A percentile compares a stretch with the other conserved stretches of the same genome.
Evolutionary conservation across 2,329 filamentous ascomycete species (phyloP).

Genomic region (Fusarium compactum): DNA sequence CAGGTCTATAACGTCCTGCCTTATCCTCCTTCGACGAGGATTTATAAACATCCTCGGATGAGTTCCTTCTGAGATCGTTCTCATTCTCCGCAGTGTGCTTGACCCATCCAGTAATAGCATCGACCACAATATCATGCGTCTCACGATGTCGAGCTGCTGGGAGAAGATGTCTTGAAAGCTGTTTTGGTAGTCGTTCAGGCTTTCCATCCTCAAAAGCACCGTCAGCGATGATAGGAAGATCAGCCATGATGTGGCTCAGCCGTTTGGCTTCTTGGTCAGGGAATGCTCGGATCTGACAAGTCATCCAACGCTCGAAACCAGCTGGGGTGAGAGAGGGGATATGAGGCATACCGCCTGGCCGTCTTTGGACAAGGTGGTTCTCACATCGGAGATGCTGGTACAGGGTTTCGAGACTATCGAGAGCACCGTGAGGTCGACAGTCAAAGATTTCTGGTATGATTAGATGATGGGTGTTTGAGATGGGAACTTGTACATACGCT

Average conservation of each 20-base stretch:
- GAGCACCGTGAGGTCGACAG: constrained; percentile 45
- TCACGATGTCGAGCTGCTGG: constrained; percentile 69
- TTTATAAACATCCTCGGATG: constrained; percentile 34
- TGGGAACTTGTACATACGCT: constrained; percentile 59
- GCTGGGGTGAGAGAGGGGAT: constrained; percentile 74
- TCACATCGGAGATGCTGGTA: constrained; percentile 67
- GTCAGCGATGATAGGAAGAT: constrained; percentile 73
- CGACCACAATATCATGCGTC: constrained; percentile 70
- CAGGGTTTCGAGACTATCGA: constrained; percentile 57
- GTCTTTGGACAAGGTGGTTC: constrained; percentile 73
- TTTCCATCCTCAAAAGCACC: constrained; percentile 70
- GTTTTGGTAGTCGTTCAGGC: constrained; percentile 81
- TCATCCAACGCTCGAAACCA: constrained; percentile 80
- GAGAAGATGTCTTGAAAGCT: constrained; percentile 79
- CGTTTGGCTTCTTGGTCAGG: constrained; percentile 81
- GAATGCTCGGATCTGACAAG: constrained; percentile 77
- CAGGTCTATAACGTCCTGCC: constrained; percentile 29
- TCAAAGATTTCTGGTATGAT: constrained; percentile 64
- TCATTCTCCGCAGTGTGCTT: constrained; percentile 40
- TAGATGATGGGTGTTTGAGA: background rate
- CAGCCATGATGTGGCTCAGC: constrained; percentile 74
- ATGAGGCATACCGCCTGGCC: constrained; percentile 63
- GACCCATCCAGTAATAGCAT: constrained; percentile 64
- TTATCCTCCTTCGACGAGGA: constrained; percentile 29
- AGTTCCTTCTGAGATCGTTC: constrained; percentile 13